These are phyloP conservation scores for Trametes sp. DNA, from an alignment of 1,284 basidiomycete species.

Conservation along the genomic window DNA sequence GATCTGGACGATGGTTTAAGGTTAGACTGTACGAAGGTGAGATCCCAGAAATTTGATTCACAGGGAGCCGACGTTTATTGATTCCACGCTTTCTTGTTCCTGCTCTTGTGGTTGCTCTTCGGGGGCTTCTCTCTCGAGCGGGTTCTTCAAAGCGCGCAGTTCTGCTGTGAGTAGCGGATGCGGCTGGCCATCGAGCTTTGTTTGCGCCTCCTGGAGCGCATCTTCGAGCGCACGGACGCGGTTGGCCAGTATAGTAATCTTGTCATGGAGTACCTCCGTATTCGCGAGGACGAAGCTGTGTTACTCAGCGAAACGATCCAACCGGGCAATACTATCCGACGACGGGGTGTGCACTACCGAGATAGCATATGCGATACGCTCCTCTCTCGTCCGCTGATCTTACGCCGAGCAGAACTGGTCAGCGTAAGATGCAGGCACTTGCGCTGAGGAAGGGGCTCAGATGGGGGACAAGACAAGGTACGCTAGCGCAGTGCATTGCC, in stretches of 20 bases:
- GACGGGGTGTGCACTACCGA: too few species aligned
- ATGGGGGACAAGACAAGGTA: too few species aligned
- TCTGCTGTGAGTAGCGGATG: constrained; percentile 68
- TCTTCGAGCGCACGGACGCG: constrained; percentile 72
- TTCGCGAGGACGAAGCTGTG: constrained; percentile 71
- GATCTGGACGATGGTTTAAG: constrained; percentile 48
- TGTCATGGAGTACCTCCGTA: constrained; percentile 71
- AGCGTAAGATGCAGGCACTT: too few species aligned
- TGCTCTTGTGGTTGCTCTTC: constrained; percentile 42
- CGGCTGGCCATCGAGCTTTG: constrained; percentile 50
- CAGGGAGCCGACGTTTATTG: constrained; percentile 71
- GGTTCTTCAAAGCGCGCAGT: constrained; percentile 67
- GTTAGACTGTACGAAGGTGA: constrained; percentile 16
- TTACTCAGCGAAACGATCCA: neutral
- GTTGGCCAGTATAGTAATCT: constrained; percentile 63
- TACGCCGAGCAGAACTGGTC: too few species aligned
- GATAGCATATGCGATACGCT: too few species aligned
- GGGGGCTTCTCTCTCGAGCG: constrained; percentile 56
- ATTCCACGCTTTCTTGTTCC: constrained; percentile 53
- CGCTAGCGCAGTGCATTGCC: too few species aligned
- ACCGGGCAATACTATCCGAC: too few species aligned
- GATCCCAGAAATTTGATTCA: constrained; percentile 43
- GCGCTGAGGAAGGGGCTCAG: too few species aligned
- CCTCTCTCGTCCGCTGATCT: too few species aligned
- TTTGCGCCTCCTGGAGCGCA: constrained; percentile 61